A percentile compares a stretch with the other conserved stretches of the same genome.
Evolutionary conservation across 768 basidiomycete genomes (phyloP).

Genomic region (Mycena chlorophos): DNA sequence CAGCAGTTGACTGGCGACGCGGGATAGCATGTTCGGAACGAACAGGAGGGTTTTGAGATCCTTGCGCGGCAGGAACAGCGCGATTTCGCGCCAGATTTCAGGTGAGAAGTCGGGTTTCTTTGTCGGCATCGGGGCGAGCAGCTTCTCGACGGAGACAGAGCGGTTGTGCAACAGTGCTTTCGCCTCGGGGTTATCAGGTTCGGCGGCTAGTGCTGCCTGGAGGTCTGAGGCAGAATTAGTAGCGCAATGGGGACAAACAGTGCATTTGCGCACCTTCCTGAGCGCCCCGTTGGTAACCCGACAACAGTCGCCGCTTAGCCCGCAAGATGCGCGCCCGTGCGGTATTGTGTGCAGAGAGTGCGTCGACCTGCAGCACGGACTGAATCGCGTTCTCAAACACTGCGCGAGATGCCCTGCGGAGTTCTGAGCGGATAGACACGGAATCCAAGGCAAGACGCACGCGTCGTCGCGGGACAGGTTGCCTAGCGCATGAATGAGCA

Average conservation of each 20-base stretch:
- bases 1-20: conserved; percentile 66
- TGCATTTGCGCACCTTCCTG: conserved; percentile 55
- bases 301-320: conserved; percentile 63
- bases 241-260: conserved; percentile 7
- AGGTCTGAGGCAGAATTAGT: conserved; percentile 47
- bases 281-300: conserved; percentile 59
- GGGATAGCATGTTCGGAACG: conserved; percentile 65
- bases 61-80: conserved; percentile 56
- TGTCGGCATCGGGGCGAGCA: no score
- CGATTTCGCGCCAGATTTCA: conserved; percentile 75
- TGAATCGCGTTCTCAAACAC: conserved; percentile 75
- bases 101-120: conserved; percentile 57
- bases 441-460: conserved; percentile 37
- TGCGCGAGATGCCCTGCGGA: conserved; percentile 52
- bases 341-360: conserved; percentile 49
- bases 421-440: conserved; percentile 8
- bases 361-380: conserved; percentile 62
- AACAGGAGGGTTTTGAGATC: conserved; percentile 66
- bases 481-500: conserved; percentile 79
- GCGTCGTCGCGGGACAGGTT: conserved; percentile 73
- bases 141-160: conserved; percentile 57
- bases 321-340: conserved; percentile 65
- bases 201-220: conserved; percentile 59
- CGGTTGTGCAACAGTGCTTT: conserved; percentile 57
- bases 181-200: conserved; percentile 72